Evolutionary conservation across 2,329 filamentous ascomycete genomes (phyloP), one percentile per base, ranked within the genome.

Genomic region (Madurella fahalii): DNA sequence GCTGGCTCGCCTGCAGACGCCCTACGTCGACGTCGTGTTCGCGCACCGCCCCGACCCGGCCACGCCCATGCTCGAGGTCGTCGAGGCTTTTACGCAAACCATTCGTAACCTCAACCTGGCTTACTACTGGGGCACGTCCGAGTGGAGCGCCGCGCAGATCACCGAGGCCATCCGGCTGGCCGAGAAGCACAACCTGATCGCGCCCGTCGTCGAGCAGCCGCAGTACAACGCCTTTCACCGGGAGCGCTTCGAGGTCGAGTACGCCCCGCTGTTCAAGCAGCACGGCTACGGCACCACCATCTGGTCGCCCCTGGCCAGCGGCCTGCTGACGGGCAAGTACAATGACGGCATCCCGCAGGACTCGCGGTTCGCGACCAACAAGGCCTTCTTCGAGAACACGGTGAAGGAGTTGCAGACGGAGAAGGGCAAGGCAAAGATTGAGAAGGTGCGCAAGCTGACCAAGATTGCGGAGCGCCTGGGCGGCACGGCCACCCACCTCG

Each of bases 21-120:
- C 79, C 18, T 89, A 89, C 65, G 82, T 85, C 53, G 83, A 86
- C 65, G 71, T 85, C 50, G 79, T 85, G 32, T 80, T 84, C 50
- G 81, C 82, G 8, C 82, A 86, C 67, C 74, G 82, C 46, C 78
- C 79, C 39, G 83, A 85, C 59, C 67, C 68, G 25, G 73, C 73
- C 47, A 81, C 80, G 0, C 79, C 80, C 4, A 82, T 83, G 74
- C 79, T 78, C 66, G 83, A 85, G 69, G 78, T 84, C 51, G 82
- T 86, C 54, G 76, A 74, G 67, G 75, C 63, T 58, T 77, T 72
- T 69, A 76, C 65, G 50, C 72, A 71, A 65, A 69, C 65, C 57
- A 80, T 72, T 61, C 69, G 67, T 63, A 78, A 79, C 65, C 74
- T 83, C 56, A 83, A 83, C 69, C 67, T 82, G 39, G 81, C 81